Conservation (phyloP, 768 basidiomycete genomes). For the Royoungia palumana region DNA sequence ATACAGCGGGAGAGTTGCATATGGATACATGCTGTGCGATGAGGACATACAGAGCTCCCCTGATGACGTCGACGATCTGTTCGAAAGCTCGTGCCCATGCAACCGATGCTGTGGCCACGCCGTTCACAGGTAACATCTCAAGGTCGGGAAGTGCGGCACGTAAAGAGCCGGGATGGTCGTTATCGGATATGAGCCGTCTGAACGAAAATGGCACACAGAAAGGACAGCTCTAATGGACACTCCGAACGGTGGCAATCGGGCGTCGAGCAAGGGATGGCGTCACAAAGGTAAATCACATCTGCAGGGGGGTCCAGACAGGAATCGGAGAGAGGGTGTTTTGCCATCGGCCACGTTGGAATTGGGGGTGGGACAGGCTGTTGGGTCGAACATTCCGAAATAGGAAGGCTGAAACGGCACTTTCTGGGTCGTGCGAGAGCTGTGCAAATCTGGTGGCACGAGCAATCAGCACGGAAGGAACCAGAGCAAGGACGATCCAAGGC, state of each 20-base stretch:
- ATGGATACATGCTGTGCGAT: neutral
- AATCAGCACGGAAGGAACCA: conserved; percentile 16
- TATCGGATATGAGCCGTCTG: conserved; percentile 5
- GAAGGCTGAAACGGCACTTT: conserved; percentile 23
- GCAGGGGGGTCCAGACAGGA: conserved; percentile 3
- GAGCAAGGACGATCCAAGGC: conserved; percentile 10
- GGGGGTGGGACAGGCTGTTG: conserved; percentile 14
- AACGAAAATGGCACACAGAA: conserved; percentile 5
- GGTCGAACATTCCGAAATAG: conserved; percentile 23
- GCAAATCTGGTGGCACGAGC: conserved; percentile 5
- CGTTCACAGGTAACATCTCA: neutral
- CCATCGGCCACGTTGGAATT: conserved; percentile 6
- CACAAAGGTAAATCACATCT: conserved; percentile 23
- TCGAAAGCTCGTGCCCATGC: conserved; percentile 2
- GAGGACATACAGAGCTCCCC: too few relatives aligned
- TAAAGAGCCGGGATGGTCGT: conserved; percentile 8
- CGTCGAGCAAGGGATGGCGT: neutral
- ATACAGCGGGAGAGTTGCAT: too few relatives aligned
- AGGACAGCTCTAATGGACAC: neutral
- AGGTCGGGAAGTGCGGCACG: conserved; percentile 1
- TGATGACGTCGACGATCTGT: conserved; percentile 17
- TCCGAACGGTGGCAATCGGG: conserved; percentile 1
- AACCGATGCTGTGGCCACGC: neutral
- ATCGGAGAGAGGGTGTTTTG: neutral
- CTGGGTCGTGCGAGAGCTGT: neutral